Percentiles rank a stretch among this genome's conserved stretches.
phyloP scores from a whole-genome alignment of 2,329 filamentous ascomycete genomes.

The Cordyceps tenuipes region DNA sequence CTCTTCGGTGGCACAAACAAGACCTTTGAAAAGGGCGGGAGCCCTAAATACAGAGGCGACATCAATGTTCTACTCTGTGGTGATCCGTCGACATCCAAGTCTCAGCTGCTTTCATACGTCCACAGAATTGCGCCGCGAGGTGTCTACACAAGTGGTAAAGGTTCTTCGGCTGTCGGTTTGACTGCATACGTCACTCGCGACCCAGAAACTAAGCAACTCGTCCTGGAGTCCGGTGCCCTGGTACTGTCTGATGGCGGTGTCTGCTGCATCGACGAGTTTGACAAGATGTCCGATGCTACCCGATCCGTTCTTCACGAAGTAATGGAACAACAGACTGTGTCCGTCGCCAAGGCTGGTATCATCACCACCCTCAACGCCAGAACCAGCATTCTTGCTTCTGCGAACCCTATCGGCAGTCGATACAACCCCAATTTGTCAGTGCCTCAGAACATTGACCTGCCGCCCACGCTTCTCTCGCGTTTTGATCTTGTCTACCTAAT shows the following conservation, averaged over 20 bases:
- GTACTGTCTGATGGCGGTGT: conserved; percentile 75
- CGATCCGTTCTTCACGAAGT: conserved; percentile 79
- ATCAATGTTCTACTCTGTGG: conserved; percentile 96
- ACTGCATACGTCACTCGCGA: conserved; percentile 76
- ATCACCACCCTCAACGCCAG: conserved; percentile 94
- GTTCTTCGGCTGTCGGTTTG: conserved; percentile 72
- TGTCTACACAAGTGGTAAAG: conserved; percentile 75
- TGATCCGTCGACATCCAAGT: conserved; percentile 94
- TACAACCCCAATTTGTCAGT: conserved; percentile 96
- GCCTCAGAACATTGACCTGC: conserved; percentile 95
- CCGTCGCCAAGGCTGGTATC: conserved; percentile 84
- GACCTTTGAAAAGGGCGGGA: conserved; percentile 91
- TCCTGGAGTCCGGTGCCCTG: conserved; percentile 70
- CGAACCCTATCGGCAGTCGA: conserved; percentile 95
- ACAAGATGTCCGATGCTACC: conserved; percentile 76
- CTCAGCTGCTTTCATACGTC: conserved; percentile 86
- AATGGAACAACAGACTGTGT: conserved; percentile 83
- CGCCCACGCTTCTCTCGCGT: conserved; percentile 86
- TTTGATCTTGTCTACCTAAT: conserved; percentile 97
- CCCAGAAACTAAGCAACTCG: conserved; percentile 70
- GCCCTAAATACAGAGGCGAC: conserved; percentile 90
- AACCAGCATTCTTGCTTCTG: conserved; percentile 91
- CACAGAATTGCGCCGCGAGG: conserved; percentile 93
- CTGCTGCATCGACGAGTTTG: conserved; percentile 79
- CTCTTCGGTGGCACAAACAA: conserved; percentile 98